phyloP scores from a whole-genome alignment of 1,139 yeast species.

The Pichia sp. region DNA sequence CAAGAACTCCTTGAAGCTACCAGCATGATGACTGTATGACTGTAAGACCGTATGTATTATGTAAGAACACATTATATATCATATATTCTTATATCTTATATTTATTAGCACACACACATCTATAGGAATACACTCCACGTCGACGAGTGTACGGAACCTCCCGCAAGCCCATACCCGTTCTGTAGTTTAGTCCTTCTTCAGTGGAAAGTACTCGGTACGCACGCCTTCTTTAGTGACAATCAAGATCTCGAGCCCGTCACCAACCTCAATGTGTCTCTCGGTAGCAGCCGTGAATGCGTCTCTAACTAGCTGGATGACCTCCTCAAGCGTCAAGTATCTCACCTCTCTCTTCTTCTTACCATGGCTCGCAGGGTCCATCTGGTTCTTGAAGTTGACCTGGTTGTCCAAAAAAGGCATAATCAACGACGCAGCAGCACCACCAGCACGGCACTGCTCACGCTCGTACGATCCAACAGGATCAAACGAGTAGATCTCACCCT shows the following conservation, averaged over 20 bases:
- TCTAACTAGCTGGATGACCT: constrained; percentile 78
- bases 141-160: no score
- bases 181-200: constrained; percentile 71
- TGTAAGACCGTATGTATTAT: neutral
- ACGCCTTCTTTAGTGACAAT: constrained; percentile 96
- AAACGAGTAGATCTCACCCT: constrained; percentile 91
- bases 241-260: constrained; percentile 88
- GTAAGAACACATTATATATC: neutral
- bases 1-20: constrained; percentile 74
- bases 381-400: constrained; percentile 94
- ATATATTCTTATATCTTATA: neutral
- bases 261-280: constrained; percentile 96
- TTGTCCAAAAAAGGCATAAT: constrained; percentile 97
- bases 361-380: constrained; percentile 68
- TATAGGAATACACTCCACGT: neutral
- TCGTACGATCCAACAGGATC: constrained; percentile 98
- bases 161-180: no score
- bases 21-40: constrained; percentile 21
- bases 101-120: neutral
- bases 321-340: constrained; percentile 69
- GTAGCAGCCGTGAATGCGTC: constrained; percentile 96
- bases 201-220: constrained; percentile 72
- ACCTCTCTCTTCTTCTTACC: constrained; percentile 59
- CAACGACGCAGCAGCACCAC: constrained; percentile 94
- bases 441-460: constrained; percentile 95